These are phyloP conservation scores for Penicillium canariense DNA, from an alignment of 495 filamentous ascomycete genomes.

Conservation along the genomic window DNA sequence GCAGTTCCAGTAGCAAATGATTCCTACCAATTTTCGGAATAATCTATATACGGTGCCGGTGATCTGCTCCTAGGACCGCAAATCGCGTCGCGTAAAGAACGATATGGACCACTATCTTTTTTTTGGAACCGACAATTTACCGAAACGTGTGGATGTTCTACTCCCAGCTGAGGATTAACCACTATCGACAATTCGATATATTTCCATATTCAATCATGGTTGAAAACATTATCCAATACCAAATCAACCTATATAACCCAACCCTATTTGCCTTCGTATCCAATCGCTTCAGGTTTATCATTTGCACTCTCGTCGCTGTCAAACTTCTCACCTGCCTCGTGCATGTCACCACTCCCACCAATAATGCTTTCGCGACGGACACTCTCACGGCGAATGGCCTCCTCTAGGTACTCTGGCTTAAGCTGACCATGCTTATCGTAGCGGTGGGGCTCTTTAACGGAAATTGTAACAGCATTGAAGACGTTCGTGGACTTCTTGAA, in stretches of 20 bases:
- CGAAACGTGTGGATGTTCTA: too few relatives aligned
- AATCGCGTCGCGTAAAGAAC: too few relatives aligned
- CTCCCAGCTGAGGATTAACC: background rate
- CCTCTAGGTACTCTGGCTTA: conserved; percentile 31
- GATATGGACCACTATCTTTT: too few relatives aligned
- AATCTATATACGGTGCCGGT: too few relatives aligned
- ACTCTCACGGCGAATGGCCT: conserved; percentile 14
- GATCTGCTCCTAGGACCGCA: too few relatives aligned
- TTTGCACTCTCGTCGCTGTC: conserved; percentile 43
- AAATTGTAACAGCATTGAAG: conserved; percentile 59
- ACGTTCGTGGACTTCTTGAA: conserved; percentile 58
- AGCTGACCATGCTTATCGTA: conserved; percentile 70
- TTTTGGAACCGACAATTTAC: too few relatives aligned
- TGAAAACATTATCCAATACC: too few relatives aligned
- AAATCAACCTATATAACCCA: background rate
- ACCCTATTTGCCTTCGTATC: background rate
- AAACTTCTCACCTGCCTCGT: conserved; percentile 21
- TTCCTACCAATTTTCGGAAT: background rate
- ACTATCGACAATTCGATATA: background rate
- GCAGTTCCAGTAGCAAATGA: conserved; percentile 9
- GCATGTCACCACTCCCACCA: too few relatives aligned
- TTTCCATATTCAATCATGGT: background rate
- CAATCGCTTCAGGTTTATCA: conserved; percentile 1
- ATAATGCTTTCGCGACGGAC: conserved; percentile 4
- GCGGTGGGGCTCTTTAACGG: conserved; percentile 56